These are phyloP conservation scores for Glaciozyma antarctica DNA, from an alignment of 768 basidiomycete genomes.

Conservation along the genomic window DNA sequence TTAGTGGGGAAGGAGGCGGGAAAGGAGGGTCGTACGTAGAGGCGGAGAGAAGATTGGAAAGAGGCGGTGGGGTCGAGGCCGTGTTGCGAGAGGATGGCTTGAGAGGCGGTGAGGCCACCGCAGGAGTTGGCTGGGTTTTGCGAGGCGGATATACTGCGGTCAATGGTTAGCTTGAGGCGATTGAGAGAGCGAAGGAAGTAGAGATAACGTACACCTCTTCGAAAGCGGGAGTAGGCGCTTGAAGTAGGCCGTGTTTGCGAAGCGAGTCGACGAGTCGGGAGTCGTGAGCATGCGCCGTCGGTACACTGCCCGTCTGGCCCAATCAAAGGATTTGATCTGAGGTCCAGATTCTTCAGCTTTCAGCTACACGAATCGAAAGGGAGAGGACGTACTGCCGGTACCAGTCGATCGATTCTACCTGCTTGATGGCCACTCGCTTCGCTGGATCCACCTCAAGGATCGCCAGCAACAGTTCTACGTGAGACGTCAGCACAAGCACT, in stretches of 20 bases:
- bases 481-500: conserved; percentile 34
- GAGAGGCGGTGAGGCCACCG: not conserved
- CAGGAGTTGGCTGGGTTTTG: not conserved
- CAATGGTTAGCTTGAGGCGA: not conserved
- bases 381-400: conserved; percentile 49
- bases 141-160: not conserved
- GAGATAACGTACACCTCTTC: conserved; percentile 16
- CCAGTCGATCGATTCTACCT: conserved; percentile 62
- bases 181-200: no score
- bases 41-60: conserved; percentile 46
- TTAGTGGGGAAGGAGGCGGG: not conserved
- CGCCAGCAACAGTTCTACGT: conserved; percentile 60
- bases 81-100: conserved; percentile 48
- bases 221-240: conserved; percentile 50
- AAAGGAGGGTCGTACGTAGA: not conserved
- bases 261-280: conserved; percentile 61
- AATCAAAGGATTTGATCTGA: conserved; percentile 36
- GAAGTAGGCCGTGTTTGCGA: conserved; percentile 62
- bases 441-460: conserved; percentile 64
- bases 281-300: conserved; percentile 52
- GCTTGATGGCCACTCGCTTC: conserved; percentile 56
- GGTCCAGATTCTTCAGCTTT: not conserved
- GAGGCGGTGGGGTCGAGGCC: conserved; percentile 50
- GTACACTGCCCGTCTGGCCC: conserved; percentile 60
- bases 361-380: conserved; percentile 1